A percentile compares a stretch with the other conserved stretches of the same genome.
Conservation (phyloP, 805 yeast genomes). For the Kregervanrija delftensis region DNA sequence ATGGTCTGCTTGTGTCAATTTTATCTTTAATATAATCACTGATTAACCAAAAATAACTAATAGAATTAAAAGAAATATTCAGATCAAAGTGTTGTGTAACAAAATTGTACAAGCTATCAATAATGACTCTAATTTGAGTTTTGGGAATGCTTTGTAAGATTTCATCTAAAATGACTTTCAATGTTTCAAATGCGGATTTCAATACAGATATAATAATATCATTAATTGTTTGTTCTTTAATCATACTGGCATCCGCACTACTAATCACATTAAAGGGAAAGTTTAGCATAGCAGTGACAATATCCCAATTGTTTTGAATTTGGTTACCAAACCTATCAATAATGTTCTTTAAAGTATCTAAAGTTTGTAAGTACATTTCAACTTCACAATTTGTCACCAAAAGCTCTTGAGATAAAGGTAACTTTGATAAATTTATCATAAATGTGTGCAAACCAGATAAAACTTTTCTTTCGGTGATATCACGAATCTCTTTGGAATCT, state of each 20-base stretch:
- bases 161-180: constrained; percentile 81
- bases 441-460: constrained; percentile 42
- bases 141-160: constrained; percentile 68
- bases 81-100: constrained; percentile 66
- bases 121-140: constrained; percentile 52
- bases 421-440: constrained; percentile 33
- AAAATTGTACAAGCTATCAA: constrained; percentile 68
- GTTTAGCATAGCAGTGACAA: constrained; percentile 54
- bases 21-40: constrained; percentile 62
- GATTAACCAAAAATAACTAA: constrained; percentile 86
- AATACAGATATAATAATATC: constrained; percentile 47
- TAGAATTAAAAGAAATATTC: constrained; percentile 85
- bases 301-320: constrained; percentile 58
- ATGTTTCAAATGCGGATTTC: constrained; percentile 70
- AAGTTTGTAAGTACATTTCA: constrained; percentile 55
- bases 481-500: constrained; percentile 3
- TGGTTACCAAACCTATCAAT: constrained; percentile 70
- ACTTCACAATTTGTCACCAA: constrained; percentile 51
- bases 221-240: constrained; percentile 28
- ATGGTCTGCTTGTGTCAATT: constrained; percentile 11
- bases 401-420: constrained; percentile 34
- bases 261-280: constrained; percentile 48
- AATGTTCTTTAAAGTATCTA: constrained; percentile 63
- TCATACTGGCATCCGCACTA: constrained; percentile 15
- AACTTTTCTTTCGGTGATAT: constrained; percentile 39